Evolutionary conservation across 805 yeast genomes (phyloP), one percentile per base, ranked within the genome.

Genomic region (Yamadazyma philogaea): DNA sequence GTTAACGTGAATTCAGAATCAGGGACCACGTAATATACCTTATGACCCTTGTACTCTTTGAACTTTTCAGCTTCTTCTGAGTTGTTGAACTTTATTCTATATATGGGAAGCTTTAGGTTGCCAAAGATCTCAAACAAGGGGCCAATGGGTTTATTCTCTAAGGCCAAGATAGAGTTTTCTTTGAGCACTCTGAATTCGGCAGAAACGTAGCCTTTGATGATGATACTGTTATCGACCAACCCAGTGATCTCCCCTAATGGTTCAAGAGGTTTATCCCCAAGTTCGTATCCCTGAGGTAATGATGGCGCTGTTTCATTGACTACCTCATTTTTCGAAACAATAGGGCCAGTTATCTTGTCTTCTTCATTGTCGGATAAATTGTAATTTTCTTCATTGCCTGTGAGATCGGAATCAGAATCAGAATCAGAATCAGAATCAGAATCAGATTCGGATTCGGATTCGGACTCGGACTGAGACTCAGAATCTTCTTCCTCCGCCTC

Each of bases 41-140:
- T 73, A 12, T 63, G 59, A 1, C 87, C 90, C 39, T 73, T 72
- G 19, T 56, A 63, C 2, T 64, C 73, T 38, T 68, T 66, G 43
- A 77, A 70, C n/a, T 61, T 63, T 14, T 68, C 74, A 17, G 75
- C 63, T 34, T 74, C 78, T 27, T 76, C 82, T 0, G 66, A 68
- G 1, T 70, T 49, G 43, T 77, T 74, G 56, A 87, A 80, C 44
- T 81, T 79, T 1, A 93, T 83, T 30, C 95, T 72, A 59, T 88
- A 90, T 35, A 82, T 69, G 0, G 99, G 99, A 15, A 78, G 63
- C 48, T 86, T 84, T 5, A 93, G 73, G 8, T 87, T 83, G 0
- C 99, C 99, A 67, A 93, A 88, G 0, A 88, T 87, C 60, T 93
- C 99, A 55, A 80, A 84, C 7, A 91, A 65, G 1, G 84, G 81